Evolutionary conservation across 2,329 filamentous ascomycete species (phyloP), one percentile per base, ranked within the genome.

Genomic region (Diaporthe aspalathi): DNA sequence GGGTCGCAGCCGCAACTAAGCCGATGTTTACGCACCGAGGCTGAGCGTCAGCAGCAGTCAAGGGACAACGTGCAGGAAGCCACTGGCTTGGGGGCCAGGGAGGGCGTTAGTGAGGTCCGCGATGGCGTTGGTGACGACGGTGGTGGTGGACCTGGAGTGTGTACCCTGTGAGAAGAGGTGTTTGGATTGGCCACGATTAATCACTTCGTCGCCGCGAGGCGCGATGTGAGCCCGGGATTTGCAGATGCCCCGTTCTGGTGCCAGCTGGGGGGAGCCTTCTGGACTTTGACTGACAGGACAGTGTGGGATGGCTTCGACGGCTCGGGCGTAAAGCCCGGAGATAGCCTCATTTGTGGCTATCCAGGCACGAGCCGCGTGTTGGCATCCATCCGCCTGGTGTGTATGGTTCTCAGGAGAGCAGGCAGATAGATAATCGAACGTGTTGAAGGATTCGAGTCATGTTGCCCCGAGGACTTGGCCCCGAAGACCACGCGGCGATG

Each of bases 1-100:
- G 6, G 12, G 35, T 38, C 6, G 35, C 35, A 45, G n/a, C 47
- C 12, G 22, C 49, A 45, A 20, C 47, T 29, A 57, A 5, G 38
- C 49, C 14, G 45, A n/a, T n/a, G 57, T 53, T 22, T 70, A 20
- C 43, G 53, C 56, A 71, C 68, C n/a, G 65, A 68, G 24, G 63
- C 63, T 7, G 29, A 54, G 32, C 47, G 40, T 20, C 67, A 67
- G 67, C 56, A 40, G 52, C 54, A 65, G 50, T 20, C 29, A n/a
- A 65, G n/a, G 27, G n/a, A 27, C 17, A 20, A 57, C 24, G 32
- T 38, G 27, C 65, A 40, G 20, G 56, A 66, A 12, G 63, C 27
- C 16, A 49, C 40, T 2, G 52, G 43, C 12, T 24, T 16, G 6
- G 4, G n/a, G 35, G 50, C 40, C n/a, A 50, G 53, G 43, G 45